A percentile compares a stretch with the other conserved stretches of the same genome.
Evolutionary conservation across 176 grass and related monocot genomes (phyloP).

Genomic region (Panicum miliaceum): DNA sequence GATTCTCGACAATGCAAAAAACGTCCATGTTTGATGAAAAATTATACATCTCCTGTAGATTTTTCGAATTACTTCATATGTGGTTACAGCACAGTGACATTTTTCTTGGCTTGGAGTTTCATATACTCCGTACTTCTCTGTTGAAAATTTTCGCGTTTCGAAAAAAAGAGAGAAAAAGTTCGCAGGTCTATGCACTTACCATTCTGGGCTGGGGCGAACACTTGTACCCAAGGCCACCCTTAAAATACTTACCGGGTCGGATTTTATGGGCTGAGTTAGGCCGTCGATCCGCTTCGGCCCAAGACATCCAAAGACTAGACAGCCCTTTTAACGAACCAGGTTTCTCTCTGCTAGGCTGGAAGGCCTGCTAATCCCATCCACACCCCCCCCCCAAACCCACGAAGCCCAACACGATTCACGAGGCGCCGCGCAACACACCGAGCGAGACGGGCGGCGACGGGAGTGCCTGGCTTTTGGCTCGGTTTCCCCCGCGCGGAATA

Average conservation of each 20-base stretch:
- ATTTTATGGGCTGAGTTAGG: not conserved
- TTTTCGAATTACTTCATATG: not conserved
- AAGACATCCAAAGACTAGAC: too few relatives aligned
- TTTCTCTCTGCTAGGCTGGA: too few relatives aligned
- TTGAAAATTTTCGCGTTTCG: not conserved
- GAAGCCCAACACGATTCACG: not conserved
- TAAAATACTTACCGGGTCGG: not conserved
- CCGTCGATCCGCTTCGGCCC: too few relatives aligned
- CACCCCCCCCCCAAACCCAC: not conserved
- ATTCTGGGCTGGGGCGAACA: too few relatives aligned
- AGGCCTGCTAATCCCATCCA: too few relatives aligned
- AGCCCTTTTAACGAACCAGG: too few relatives aligned
- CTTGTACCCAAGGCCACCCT: too few relatives aligned
- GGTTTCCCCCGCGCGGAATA: slow-evolving; percentile 13
- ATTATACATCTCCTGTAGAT: not conserved
- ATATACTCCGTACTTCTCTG: too few relatives aligned
- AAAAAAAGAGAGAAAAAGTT: not conserved
- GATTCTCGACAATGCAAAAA: not conserved
- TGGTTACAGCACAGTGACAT: not conserved
- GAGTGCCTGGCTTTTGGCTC: not conserved
- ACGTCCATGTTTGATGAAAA: not conserved
- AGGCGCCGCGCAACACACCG: not conserved
- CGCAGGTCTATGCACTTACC: not conserved
- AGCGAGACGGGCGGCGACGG: too few relatives aligned
- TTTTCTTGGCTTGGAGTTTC: not conserved